Base-by-base conservation (phyloP, 495 filamentous ascomycete genomes). In the Hypomontagnella monticulosa region DNA sequence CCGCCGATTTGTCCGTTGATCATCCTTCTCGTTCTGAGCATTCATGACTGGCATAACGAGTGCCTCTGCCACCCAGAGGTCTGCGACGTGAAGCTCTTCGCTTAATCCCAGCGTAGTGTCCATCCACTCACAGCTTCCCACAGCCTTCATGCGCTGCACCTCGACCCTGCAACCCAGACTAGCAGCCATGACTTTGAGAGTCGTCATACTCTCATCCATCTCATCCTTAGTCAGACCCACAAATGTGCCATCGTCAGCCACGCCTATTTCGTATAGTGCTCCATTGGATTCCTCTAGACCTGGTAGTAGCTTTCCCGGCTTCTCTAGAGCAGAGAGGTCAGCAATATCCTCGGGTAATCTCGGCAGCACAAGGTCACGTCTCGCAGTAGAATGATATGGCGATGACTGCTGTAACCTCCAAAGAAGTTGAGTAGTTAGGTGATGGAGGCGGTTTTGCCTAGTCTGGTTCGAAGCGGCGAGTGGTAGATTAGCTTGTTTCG, bases 371-470 rank as follows among this genome's bases (percentile, higher is more conserved):
- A 93, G 81, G 52, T 87, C 84, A 11, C 73, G 65, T 12, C 80
- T 84, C 1, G 87, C 85, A n/a, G 88, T 87, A 1, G 90, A 85
- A 78, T 97, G 94, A 75, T 95, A 89, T 4, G 93, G 93, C 14
- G 91, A 96, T 3, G 93, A 97, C 76, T 98, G 95, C 76, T 97
- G 93, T 48, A 99, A 77, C 40, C 95, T 85, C 95, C 95, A 99
- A 19, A 98, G 78, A 18, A 99, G 80, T 78, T 99, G 95, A 0
- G 95, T 99, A 0, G 94, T 98, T 61, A 99, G 78, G 65, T 96
- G 92, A 61, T 96, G 89, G 12, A 97, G 81, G 30, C 95, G 84
- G 63, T 93, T 88, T 76, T 97, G 92, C 27, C 91, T 87, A 34
- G 86, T 88, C 55, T 87, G 84, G 41, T 71, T 84, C 12, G 84